Percentiles rank a stretch among this genome's conserved stretches.
Evolutionary conservation across 805 yeast genomes (phyloP).

Genomic region (Komagataella pseudopastoris): DNA sequence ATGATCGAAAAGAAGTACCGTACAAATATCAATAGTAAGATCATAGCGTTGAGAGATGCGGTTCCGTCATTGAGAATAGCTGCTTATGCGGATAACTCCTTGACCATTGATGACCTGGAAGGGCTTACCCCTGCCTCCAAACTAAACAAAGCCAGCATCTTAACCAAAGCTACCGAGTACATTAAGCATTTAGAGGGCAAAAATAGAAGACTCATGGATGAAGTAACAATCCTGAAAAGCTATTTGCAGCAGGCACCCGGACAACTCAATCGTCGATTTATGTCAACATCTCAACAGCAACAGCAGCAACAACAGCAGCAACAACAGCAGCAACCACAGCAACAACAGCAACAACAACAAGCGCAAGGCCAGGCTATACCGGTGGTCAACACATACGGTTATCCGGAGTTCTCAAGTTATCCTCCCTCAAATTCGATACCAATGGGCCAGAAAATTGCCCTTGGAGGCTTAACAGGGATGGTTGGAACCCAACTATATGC

Average conservation of each 20-base stretch:
- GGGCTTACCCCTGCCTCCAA: slow-evolving; percentile 68
- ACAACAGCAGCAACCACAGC: slow-evolving; percentile 5
- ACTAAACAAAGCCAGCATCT: slow-evolving; percentile 65
- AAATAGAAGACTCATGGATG: slow-evolving; percentile 35
- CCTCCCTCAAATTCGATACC: slow-evolving; percentile 6
- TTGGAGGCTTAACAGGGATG: slow-evolving; percentile 21
- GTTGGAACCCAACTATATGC: slow-evolving; percentile 17
- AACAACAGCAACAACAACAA: slow-evolving; percentile 3
- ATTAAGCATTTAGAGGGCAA: slow-evolving; percentile 57
- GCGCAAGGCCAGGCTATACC: neutral
- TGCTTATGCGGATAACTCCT: slow-evolving; percentile 26
- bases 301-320: slow-evolving; percentile 2
- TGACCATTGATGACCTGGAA: slow-evolving; percentile 37
- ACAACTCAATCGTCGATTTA: slow-evolving; percentile 2
- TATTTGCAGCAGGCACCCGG: neutral
- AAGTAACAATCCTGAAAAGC: slow-evolving; percentile 32
- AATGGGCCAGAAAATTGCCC: slow-evolving; percentile 12
- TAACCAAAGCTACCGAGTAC: slow-evolving; percentile 71
- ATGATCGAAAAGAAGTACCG: slow-evolving; percentile 74
- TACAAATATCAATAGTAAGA: slow-evolving; percentile 63
- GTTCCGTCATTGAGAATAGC: slow-evolving; percentile 60
- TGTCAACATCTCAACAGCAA: slow-evolving; percentile 1
- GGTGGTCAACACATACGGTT: neutral
- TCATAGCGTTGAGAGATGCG: slow-evolving; percentile 54
- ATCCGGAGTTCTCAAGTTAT: neutral